Conservation (phyloP, 2,329 filamentous ascomycete species). For the Fusarium penzigii region DNA sequence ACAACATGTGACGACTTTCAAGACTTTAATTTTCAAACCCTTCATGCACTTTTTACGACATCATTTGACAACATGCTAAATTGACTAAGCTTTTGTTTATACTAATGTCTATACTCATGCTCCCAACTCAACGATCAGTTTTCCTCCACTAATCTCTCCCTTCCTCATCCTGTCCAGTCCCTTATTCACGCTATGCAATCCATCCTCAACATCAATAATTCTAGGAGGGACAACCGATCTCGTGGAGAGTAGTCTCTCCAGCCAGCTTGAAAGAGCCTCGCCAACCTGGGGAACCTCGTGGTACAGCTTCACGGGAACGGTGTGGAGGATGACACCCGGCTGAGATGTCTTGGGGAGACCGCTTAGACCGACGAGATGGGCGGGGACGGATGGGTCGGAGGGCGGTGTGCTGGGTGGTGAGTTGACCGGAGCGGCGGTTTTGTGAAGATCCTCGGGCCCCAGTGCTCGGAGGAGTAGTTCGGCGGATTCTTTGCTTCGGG, state of each 20-base stretch:
- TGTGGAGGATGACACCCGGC: slow-evolving; percentile 56
- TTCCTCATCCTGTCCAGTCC: slow-evolving; percentile 66
- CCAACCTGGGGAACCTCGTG: slow-evolving; percentile 68
- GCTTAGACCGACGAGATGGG: slow-evolving; percentile 68
- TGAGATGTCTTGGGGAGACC: slow-evolving; percentile 62
- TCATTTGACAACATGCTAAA: too few species aligned
- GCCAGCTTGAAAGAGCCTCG: slow-evolving; percentile 63
- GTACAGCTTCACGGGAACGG: slow-evolving; percentile 74
- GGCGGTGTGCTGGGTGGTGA: slow-evolving; percentile 43
- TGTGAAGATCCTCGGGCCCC: slow-evolving; percentile 43
- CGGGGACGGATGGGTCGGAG: slow-evolving; percentile 23
- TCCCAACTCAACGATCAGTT: slow-evolving; percentile 58
- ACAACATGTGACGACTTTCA: too few species aligned
- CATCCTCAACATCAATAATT: slow-evolving; percentile 64
- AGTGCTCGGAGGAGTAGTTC: slow-evolving; percentile 48
- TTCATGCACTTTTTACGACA: too few species aligned
- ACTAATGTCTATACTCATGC: not conserved
- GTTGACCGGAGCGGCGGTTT: slow-evolving; percentile 28
- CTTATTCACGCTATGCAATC: slow-evolving; percentile 66
- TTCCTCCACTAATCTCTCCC: slow-evolving; percentile 67
- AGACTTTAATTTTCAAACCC: too few species aligned
- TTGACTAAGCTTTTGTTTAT: not conserved
- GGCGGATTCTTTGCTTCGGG: slow-evolving; percentile 65
- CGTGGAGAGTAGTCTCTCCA: slow-evolving; percentile 63
- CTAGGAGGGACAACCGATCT: slow-evolving; percentile 60